Evolutionary conservation across 2,329 filamentous ascomycete species (phyloP), one percentile per base, ranked within the genome.

Genomic region (Drechslera avenae): DNA sequence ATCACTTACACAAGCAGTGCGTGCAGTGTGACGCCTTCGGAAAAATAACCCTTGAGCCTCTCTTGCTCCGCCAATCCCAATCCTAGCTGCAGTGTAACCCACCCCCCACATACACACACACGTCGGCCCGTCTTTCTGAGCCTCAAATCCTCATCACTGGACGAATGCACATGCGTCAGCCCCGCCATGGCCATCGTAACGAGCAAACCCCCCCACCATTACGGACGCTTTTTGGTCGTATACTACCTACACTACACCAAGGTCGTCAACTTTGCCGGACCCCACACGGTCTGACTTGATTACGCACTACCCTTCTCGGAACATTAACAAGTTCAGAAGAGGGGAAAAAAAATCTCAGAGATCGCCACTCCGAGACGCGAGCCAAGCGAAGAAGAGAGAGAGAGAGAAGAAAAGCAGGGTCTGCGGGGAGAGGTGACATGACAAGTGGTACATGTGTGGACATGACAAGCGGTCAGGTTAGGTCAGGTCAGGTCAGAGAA

Each of bases 381-480:
- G 4, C 21, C 7, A 23, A 4, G 33, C 6, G n/a, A n/a, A n/a
- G n/a, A n/a, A 26, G 40, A 16, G 21, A 48, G 23, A 26, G 41
- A 39, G 28, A 35, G 32, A n/a, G 21, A 21, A 31, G 36, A 32
- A 17, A 47, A 16, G 40, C 32, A 47, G 34, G 32, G 32, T 52
- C 40, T 37, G 14, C 16, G 10, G 26, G 26, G 9, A 8, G 6
- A 23, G 21, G 9, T 7, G 21, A 17, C 32, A 18, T 44, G 19
- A 21, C 19, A 36, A 28, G 19, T 3, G 14, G 41, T 23, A 23
- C 21, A 47, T 36, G 31, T 34, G 18, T 34, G 41, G 47, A 42
- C 32, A 47, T 50, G 40, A 51, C 47, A 46, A 41, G 41, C 32
- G 47, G 43, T 26, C 39, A 32, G 36, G 31, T 41, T 33, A 51